These are phyloP conservation scores for Bruguiera gymnorhiza DNA, from an alignment of 345 rosid genomes.

Conservation along the genomic window DNA sequence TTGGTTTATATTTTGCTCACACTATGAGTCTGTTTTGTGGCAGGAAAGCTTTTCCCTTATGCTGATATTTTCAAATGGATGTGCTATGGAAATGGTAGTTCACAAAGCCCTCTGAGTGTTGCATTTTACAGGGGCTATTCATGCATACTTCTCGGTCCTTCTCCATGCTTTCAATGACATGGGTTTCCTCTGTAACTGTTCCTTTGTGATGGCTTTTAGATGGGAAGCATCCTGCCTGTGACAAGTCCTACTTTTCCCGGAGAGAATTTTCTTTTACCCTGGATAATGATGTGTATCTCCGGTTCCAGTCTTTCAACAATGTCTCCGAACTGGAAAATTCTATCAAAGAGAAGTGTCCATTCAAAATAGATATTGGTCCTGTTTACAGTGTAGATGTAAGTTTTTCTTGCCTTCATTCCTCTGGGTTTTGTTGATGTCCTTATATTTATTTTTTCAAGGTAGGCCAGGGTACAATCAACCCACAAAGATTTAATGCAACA, in stretches of 20 bases:
- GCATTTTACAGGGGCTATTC: neutral
- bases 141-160: too few species aligned
- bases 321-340: constrained; percentile 55
- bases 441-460: too few species aligned
- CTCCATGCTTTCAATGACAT: too few species aligned
- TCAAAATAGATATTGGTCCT: constrained; percentile 89
- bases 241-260: constrained; percentile 58
- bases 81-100: constrained; percentile 83
- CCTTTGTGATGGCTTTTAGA: constrained; percentile 38
- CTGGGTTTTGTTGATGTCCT: neutral
- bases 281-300: constrained; percentile 64
- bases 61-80: constrained; percentile 78
- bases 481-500: neutral
- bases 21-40: constrained; percentile 8
- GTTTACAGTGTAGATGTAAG: constrained; percentile 82
- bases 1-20: too few species aligned
- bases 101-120: neutral
- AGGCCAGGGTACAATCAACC: too few species aligned
- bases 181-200: neutral
- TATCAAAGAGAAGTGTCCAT: constrained; percentile 60
- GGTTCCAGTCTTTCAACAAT: constrained; percentile 70
- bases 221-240: constrained; percentile 94
- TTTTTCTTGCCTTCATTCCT: neutral
- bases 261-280: constrained; percentile 90
- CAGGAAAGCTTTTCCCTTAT: constrained; percentile 87